Conservation (phyloP, 2,329 filamentous ascomycete species). For the Aspergillus niger region DNA sequence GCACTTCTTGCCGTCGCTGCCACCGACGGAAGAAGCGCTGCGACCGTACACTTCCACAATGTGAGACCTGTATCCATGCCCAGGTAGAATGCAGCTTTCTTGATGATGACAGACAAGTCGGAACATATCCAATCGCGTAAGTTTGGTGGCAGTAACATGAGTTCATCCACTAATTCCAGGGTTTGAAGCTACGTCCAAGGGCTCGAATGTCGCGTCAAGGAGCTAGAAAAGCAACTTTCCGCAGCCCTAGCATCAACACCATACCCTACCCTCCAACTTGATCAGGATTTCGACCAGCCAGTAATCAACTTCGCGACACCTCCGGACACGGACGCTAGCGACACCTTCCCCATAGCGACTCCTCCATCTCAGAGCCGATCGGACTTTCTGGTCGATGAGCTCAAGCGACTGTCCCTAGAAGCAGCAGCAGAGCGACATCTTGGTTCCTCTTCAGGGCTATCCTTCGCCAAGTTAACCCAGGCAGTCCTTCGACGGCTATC, state of each 20-base stretch:
- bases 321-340: conserved; percentile 1
- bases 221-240: conserved; percentile 27
- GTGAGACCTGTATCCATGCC: conserved; percentile 43
- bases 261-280: background rate
- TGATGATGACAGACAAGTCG: conserved; percentile 42
- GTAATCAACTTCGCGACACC: conserved; percentile 9
- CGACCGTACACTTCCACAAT: conserved; percentile 43
- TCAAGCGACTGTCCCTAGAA: conserved; percentile 45
- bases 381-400: conserved; percentile 36
- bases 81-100: conserved; percentile 46
- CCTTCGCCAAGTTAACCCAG: conserved; percentile 50
- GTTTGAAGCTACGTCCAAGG: conserved; percentile 37
- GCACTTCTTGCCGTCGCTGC: conserved; percentile 44
- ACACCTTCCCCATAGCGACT: background rate
- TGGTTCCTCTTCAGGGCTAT: conserved; percentile 49
- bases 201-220: conserved; percentile 32
- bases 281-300: conserved; percentile 9
- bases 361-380: conserved; percentile 8
- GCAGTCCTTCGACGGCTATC: conserved; percentile 45
- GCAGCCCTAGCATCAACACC: background rate
- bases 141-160: conserved; percentile 16
- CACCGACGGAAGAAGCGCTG: conserved; percentile 49
- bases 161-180: background rate
- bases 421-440: conserved; percentile 50
- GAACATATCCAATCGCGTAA: conserved; percentile 46